phyloP scores from a whole-genome alignment of 75 land plant species.

The Gnetum montanum region DNA sequence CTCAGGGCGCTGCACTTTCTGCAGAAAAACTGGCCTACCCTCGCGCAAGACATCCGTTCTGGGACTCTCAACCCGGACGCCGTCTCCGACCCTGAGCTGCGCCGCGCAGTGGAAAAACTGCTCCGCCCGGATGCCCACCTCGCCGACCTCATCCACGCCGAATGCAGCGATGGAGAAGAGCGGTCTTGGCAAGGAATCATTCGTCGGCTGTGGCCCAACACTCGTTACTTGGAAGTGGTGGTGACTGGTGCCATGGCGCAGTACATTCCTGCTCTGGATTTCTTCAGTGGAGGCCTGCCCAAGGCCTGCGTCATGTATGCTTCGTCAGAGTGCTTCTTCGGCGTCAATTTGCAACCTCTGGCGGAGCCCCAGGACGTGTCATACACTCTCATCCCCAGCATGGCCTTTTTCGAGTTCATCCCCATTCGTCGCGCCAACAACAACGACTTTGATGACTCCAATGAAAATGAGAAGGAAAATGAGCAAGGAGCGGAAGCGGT shows the following conservation, averaged over 20 bases:
- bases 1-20: conserved; percentile 68
- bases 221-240: conserved; percentile 61
- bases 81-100: conserved; percentile 35
- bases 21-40: conserved; percentile 48
- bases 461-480: neutral
- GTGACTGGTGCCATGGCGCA: conserved; percentile 82
- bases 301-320: conserved; percentile 72
- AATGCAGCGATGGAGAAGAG: conserved; percentile 50
- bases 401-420: conserved; percentile 82
- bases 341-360: conserved; percentile 62
- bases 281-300: conserved; percentile 63
- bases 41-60: conserved; percentile 47
- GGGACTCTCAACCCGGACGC: conserved; percentile 28
- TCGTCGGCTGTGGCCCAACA: conserved; percentile 70
- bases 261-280: conserved; percentile 65
- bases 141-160: conserved; percentile 29
- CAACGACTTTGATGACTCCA: neutral
- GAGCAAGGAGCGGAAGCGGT: conserved; percentile 15
- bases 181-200: conserved; percentile 76
- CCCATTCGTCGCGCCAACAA: conserved; percentile 17
- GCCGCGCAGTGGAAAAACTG: conserved; percentile 27
- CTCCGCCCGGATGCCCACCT: conserved; percentile 43
- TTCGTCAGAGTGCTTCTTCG: conserved; percentile 79
- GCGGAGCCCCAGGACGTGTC: conserved; percentile 50
- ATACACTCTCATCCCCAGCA: conserved; percentile 76